Base-by-base conservation (phyloP, 768 basidiomycete genomes). In the Lactarius trivialis region DNA sequence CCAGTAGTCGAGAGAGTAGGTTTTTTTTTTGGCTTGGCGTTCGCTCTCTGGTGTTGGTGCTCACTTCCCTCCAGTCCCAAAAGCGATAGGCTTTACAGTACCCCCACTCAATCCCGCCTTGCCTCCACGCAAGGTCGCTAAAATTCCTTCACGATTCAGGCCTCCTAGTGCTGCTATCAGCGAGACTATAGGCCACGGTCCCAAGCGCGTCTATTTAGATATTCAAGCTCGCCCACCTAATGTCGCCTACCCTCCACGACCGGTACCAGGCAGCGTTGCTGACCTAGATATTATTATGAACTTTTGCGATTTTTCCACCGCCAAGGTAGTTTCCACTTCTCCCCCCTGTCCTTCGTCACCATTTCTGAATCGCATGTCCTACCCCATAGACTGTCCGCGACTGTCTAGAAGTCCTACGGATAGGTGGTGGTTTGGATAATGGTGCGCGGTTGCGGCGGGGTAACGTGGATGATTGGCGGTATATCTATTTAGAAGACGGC, bases 241-340 rank as follows among this genome's bases (percentile, higher is more conserved):
- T 65, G 79, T 86, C 52, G 88, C 89, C 11, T 98, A 91, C 72
- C 91, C 97, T 17, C 91, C 91, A 15, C 81, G 96, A 57, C 97
- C 96, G 26, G 76, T 85, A 2, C 83, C 89, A 0, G 92, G 91
- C 15, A 88, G 90, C 60, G 81, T 95, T 21, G 82, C 91, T 9
- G 97, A 99, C 73, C 74, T 99, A 67, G 96, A 99, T 73, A 76
- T 88, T 48, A 79, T 98, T 5, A 89, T 95, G 89, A 87, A 93
- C 48, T 84, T 94, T 68, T 99, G 97, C 71, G 92, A 96, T 75
- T 97, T 94, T 72, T 84, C 85, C 17, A 79, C 83, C 65, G 81
- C 83, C 68, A 91, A 91, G 79, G 91, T 89, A 55, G 41, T 32
- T 14, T 32, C 32, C 26, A 48, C 32, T 15, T 32, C 41, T 24